Evolutionary conservation across 1,139 yeast genomes (phyloP).

Genomic region (Arxiozyma telluris): DNA sequence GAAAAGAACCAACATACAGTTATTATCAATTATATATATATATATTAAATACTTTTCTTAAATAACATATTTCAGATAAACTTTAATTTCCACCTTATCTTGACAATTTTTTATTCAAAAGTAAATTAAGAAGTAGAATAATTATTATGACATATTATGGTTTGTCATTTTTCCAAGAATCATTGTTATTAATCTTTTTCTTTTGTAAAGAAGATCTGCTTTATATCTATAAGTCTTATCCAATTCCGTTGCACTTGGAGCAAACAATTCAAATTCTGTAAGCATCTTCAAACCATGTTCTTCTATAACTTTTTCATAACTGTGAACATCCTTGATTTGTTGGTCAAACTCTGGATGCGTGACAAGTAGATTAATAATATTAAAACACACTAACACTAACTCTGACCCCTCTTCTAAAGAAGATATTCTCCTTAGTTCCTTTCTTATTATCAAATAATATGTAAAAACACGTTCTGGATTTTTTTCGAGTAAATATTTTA

Average conservation of each 20-base stretch:
- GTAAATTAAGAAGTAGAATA: too few relatives aligned
- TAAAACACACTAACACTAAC: slow-evolving; percentile 27
- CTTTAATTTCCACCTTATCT: not conserved
- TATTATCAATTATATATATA: too few relatives aligned
- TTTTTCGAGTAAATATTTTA: slow-evolving; percentile 36
- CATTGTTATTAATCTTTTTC: not conserved
- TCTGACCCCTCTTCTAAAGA: slow-evolving; percentile 23
- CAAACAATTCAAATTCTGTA: slow-evolving; percentile 22
- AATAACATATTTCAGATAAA: too few relatives aligned
- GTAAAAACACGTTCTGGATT: slow-evolving; percentile 35
- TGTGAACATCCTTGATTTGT: slow-evolving; percentile 17
- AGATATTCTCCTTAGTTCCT: slow-evolving; percentile 35
- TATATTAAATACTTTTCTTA: not conserved
- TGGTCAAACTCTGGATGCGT: slow-evolving; percentile 27
- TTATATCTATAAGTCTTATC: not conserved
- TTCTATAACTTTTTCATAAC: slow-evolving; percentile 20
- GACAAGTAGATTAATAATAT: slow-evolving; percentile 28
- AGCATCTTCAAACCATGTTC: slow-evolving; percentile 31
- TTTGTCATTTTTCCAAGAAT: not conserved
- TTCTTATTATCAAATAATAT: slow-evolving; percentile 39
- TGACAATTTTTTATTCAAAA: too few relatives aligned
- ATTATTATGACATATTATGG: not conserved
- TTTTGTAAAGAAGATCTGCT: not conserved
- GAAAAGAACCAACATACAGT: not conserved
- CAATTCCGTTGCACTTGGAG: slow-evolving; percentile 4